A percentile compares a stretch with the other conserved stretches of the same genome.
phyloP scores from a whole-genome alignment of 2,329 filamentous ascomycete species.

The Ceratocystis cubensis region DNA sequence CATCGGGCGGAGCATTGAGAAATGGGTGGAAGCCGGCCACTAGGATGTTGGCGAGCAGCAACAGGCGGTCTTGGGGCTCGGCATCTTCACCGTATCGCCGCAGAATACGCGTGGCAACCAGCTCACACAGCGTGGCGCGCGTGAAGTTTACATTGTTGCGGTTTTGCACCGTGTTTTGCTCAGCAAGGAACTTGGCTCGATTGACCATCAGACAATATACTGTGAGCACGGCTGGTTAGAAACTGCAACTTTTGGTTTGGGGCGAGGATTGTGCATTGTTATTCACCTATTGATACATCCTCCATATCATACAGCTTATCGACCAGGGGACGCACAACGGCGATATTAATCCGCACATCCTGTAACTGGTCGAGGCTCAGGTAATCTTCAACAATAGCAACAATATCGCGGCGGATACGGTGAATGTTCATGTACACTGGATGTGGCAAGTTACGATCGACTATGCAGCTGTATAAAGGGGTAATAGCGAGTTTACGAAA shows the following conservation, averaged over 20 bases:
- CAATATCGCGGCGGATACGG: slow-evolving; percentile 51
- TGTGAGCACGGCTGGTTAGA: not conserved
- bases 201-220: slow-evolving; percentile 80
- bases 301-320: slow-evolving; percentile 68
- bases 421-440: slow-evolving; percentile 71
- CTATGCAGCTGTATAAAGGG: slow-evolving; percentile 40
- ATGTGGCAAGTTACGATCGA: slow-evolving; percentile 49
- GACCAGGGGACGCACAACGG: slow-evolving; percentile 68
- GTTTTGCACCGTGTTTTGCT: slow-evolving; percentile 62
- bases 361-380: slow-evolving; percentile 44
- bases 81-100: slow-evolving; percentile 69
- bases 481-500: slow-evolving; percentile 11
- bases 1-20: slow-evolving; percentile 61
- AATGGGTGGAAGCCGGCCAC: slow-evolving; percentile 78
- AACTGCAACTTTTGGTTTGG: not conserved
- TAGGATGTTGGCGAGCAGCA: slow-evolving; percentile 65
- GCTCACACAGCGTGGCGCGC: slow-evolving; percentile 64
- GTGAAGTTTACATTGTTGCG: slow-evolving; percentile 72
- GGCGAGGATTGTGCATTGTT: too few species aligned
- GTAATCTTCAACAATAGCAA: slow-evolving; percentile 38
- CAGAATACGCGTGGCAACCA: slow-evolving; percentile 66
- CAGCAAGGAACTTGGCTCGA: slow-evolving; percentile 62
- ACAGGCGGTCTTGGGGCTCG: slow-evolving; percentile 54
- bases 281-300: slow-evolving; percentile 53
- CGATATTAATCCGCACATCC: slow-evolving; percentile 68